Evolutionary conservation across 1,284 basidiomycete species (phyloP), one percentile per base, ranked within the genome.

Genomic region (Heterobasidion irregulare): DNA sequence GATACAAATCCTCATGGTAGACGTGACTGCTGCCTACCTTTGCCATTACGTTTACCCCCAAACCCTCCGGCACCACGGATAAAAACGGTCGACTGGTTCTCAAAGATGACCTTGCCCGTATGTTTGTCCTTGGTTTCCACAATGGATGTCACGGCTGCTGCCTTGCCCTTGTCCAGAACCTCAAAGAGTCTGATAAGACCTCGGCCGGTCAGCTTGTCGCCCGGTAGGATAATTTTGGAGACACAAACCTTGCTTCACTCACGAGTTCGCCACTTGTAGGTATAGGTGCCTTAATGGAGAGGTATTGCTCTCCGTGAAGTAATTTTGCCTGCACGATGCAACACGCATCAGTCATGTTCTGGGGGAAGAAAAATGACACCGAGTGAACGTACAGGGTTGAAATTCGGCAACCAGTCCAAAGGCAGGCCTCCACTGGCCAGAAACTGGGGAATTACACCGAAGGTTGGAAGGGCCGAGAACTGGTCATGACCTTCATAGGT

Each of bases 291-390:
- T 92, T 90, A 72, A 99, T 94, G 59, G 84, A 78, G 59, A 99
- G 75, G 71, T 93, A 98, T 68, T 99, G 97, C 71, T 99, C 96
- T 57, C 96, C 96, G 71, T 99, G 97, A 33, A 99, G 79, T n/a
- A 99, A 78, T 74, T 94, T 98, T 58, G 94, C 92, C 81, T 92
- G 63, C 16, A 32, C n/a, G 44, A 50, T 32, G 15, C n/a, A 41
- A 18, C 6, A 15, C 41, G 58, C n/a, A 50, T 52, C 33, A 64
- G 43, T 50, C 9, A 32, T 44, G 18, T 36, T 7, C 38, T 18
- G 43, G 41, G 34, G 33, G 56, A 35, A 48, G 18, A 9, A 19
- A 8, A 9, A 32, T 53, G 54, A 43, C 50, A 43, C 36, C 33
- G 34, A 7, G 50, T 47, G 43, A 38, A 72, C 80, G 53, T 63